These are phyloP conservation scores for Nicotiana benthamiana DNA, from an alignment of 257 asterid genomes.

Conservation along the genomic window DNA sequence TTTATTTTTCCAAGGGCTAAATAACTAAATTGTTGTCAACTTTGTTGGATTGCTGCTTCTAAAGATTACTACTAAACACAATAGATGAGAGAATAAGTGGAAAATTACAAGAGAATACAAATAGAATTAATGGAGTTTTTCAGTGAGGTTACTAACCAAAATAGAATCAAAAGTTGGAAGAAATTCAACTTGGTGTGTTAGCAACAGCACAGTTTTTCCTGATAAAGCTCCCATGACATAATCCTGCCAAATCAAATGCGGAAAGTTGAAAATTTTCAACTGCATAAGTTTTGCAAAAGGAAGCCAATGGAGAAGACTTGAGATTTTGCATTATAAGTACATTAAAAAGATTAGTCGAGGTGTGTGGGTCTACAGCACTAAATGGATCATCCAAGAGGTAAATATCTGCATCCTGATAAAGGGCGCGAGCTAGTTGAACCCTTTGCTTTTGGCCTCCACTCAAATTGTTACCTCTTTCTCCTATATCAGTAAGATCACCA, in stretches of 20 bases:
- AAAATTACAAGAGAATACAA: background rate
- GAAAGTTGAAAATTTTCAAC: background rate
- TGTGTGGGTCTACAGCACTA: constrained; percentile 91
- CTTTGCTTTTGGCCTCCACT: constrained; percentile 95
- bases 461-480: constrained; percentile 91
- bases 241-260: constrained; percentile 35
- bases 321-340: constrained; percentile 18
- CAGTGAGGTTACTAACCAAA: constrained; percentile 32
- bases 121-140: background rate
- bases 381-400: constrained; percentile 92
- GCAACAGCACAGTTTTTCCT: constrained; percentile 61
- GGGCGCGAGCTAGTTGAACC: constrained; percentile 91
- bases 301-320: background rate
- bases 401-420: constrained; percentile 76
- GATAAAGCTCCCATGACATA: constrained; percentile 69
- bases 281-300: background rate
- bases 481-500: constrained; percentile 94
- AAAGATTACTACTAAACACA: background rate
- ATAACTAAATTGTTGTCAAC: background rate
- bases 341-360: constrained; percentile 70
- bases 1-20: no score
- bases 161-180: constrained; percentile 75
- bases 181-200: constrained; percentile 95
- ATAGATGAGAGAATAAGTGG: background rate
- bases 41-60: background rate